Evolutionary conservation across 2,329 filamentous ascomycete genomes (phyloP).

Genomic region (Aspergillus proliferans): DNA sequence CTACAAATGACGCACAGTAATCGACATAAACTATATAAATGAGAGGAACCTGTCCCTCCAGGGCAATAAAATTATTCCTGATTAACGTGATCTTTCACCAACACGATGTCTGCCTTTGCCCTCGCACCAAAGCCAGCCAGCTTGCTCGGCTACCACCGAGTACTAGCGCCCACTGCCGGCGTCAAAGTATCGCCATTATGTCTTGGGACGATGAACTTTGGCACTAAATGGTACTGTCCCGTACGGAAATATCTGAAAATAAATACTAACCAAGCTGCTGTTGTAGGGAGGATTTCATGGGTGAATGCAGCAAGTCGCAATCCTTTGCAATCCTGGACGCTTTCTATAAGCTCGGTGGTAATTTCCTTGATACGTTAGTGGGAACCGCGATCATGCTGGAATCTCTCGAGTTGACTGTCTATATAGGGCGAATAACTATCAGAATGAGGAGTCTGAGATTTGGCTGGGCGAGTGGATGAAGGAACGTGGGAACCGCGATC

Average conservation of each 20-base stretch:
- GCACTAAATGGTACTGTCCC: constrained; percentile 4
- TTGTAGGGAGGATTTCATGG: neutral
- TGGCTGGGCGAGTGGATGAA: constrained; percentile 53
- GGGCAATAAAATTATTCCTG: too few relatives aligned
- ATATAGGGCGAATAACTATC: constrained; percentile 42
- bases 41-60: too few relatives aligned
- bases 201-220: constrained; percentile 31
- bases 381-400: constrained; percentile 45
- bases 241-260: neutral
- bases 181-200: constrained; percentile 25
- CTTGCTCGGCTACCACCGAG: constrained; percentile 15
- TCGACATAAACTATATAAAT: too few relatives aligned
- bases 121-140: neutral
- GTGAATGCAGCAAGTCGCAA: constrained; percentile 40
- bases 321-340: constrained; percentile 43
- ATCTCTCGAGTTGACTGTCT: neutral
- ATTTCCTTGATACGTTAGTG: constrained; percentile 45
- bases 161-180: constrained; percentile 22
- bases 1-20: too few relatives aligned
- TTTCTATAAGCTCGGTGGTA: constrained; percentile 45
- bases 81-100: neutral
- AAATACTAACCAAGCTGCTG: neutral
- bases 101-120: neutral
- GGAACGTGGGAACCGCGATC: constrained; percentile 39
- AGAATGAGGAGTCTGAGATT: constrained; percentile 43